phyloP scores from a whole-genome alignment of 345 rosid species.

The Lepidium africanum region DNA sequence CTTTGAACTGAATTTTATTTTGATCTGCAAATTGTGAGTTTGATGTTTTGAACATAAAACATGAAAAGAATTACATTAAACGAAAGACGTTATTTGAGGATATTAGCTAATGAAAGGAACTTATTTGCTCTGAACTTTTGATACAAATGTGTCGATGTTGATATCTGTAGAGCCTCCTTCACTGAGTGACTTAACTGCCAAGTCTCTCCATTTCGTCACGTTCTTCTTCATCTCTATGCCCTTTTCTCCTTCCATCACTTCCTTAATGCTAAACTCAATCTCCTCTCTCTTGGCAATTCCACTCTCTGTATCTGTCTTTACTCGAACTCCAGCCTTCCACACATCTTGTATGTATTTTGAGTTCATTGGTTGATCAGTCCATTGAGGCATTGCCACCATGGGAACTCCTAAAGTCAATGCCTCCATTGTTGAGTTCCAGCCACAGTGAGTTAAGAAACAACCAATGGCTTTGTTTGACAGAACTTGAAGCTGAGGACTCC shows the following conservation, averaged over 20 bases:
- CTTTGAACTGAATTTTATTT: too few relatives aligned
- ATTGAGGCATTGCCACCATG: conserved; percentile 47
- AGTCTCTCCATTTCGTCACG: conserved; percentile 38
- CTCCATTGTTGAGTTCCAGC: conserved; percentile 61
- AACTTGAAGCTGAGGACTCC: conserved; percentile 51
- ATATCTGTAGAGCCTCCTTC: conserved; percentile 49
- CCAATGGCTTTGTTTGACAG: conserved; percentile 41
- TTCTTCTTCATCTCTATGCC: conserved; percentile 32
- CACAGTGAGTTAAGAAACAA: conserved; percentile 58
- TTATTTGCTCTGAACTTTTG: conserved; percentile 5
- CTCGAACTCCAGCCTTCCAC: conserved; percentile 53
- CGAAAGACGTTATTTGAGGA: background rate
- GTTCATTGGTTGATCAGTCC: conserved; percentile 43
- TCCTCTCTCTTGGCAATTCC: conserved; percentile 49
- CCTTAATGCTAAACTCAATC: conserved; percentile 36
- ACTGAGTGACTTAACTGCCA: conserved; percentile 35
- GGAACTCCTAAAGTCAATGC: conserved; percentile 44
- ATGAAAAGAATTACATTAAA: background rate
- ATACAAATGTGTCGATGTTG: conserved; percentile 35
- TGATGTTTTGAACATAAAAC: background rate
- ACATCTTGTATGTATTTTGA: conserved; percentile 49
- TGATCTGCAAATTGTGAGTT: too few relatives aligned
- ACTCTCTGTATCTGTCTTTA: conserved; percentile 29
- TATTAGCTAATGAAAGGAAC: background rate
- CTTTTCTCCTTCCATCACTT: conserved; percentile 46